Base-by-base conservation (phyloP, 2,329 filamentous ascomycete genomes). In the Rasamsonia emersonii region DNA sequence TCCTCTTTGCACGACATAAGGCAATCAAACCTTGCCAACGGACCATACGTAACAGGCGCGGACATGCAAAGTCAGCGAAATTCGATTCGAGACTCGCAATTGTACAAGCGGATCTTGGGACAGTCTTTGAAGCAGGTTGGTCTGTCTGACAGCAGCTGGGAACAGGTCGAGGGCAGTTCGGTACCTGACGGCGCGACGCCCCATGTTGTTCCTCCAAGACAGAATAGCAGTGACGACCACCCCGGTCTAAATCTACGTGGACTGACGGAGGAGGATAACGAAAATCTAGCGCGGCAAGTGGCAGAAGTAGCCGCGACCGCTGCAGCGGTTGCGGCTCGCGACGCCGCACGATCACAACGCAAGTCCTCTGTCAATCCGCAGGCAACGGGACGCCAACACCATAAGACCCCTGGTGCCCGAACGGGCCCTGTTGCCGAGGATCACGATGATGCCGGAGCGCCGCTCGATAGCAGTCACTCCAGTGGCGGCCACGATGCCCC, bases 301-400 rank as follows among this genome's bases (percentile, higher is more conserved):
- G 85, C 86, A 3, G 91, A 96, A 61, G 84, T 96, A 55, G 89
- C 89, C 5, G 89, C 91, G 5, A 91, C 88, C 1, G 88, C 88
- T 11, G 88, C 86, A 1, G 80, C 86, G 2, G 76, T 93, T 42
- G 89, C 88, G 28, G 84, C 88, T 25, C 75, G 84, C 39, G 86
- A 95, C 61, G 79, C 76, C 3, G 66, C 69, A 10, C 67, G 68
- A 33, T 59, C 62, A 18, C 64, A 70, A 26, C 69, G 70, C 28
- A 74, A 68, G 38, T 52, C 64, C 14, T 65, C 70, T 11, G 58
- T 56, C 37, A 43, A 18, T 37, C 54, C 54, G 26, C 57, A 62
- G 11, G 39, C 39, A 23, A 40, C 42, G 28, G 41, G 41, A 34
- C 53, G 52, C 23, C 46, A 54, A 27, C 44, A 43, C 27, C 58